These are phyloP conservation scores for Venturia oleaginea DNA, from an alignment of 2,329 filamentous ascomycete species.

Conservation along the genomic window DNA sequence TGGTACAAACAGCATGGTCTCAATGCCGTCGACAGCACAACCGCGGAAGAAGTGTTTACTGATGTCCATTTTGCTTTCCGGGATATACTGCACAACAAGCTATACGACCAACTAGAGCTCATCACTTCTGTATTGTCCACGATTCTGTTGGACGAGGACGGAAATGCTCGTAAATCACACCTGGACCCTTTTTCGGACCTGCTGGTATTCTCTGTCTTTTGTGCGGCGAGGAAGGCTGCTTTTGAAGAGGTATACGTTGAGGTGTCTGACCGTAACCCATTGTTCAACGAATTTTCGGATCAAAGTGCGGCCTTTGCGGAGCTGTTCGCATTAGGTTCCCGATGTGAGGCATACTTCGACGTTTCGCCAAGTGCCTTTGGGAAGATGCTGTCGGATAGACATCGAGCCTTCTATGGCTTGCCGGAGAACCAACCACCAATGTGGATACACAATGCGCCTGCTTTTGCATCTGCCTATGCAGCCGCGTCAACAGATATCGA, in stretches of 20 bases:
- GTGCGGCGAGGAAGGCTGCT: conserved; percentile 45
- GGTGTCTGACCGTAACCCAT: conserved; percentile 51
- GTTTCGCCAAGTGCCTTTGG: conserved; percentile 34
- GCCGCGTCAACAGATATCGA: conserved; percentile 46
- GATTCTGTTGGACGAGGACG: conserved; percentile 18
- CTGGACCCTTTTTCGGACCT: conserved; percentile 39
- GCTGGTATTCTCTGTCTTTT: conserved; percentile 49
- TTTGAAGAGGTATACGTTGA: conserved; percentile 56
- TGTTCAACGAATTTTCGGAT: conserved; percentile 52
- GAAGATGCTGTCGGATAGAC: conserved; percentile 26
- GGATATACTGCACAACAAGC: conserved; percentile 23
- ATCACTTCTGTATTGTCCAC: conserved; percentile 24
- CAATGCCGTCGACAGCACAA: conserved; percentile 19
- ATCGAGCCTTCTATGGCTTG: conserved; percentile 34
- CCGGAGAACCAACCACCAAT: conserved; percentile 38
- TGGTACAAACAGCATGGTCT: conserved; percentile 28
- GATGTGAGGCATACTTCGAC: conserved; percentile 55
- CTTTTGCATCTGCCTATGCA: conserved; percentile 43
- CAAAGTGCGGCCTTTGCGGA: conserved; percentile 57
- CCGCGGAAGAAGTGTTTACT: conserved; percentile 25
- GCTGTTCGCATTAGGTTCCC: conserved; percentile 53
- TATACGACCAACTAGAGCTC: conserved; percentile 23
- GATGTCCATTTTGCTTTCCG: conserved; percentile 23
- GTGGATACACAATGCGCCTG: conserved; percentile 41
- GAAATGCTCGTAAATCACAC: conserved; percentile 13